Percentiles rank a stretch among this genome's conserved stretches.
Conservation (phyloP, 176 grass and related monocot genomes). For the Oryza longistaminata region DNA sequence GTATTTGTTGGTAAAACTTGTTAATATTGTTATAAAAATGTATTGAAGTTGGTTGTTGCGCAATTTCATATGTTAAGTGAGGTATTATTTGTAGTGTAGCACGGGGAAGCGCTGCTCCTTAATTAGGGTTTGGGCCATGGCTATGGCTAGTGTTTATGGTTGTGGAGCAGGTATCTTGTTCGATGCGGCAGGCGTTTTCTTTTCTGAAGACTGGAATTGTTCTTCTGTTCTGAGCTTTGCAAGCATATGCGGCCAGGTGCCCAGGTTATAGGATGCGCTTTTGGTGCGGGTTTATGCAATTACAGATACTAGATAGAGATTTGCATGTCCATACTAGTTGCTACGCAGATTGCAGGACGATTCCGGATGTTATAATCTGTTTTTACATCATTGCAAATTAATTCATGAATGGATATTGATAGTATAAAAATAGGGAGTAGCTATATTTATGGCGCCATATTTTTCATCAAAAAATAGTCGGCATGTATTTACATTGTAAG, state of each 20-base stretch:
- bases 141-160: background rate
- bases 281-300: background rate
- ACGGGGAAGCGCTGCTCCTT: background rate
- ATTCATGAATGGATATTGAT: background rate
- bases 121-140: background rate
- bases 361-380: background rate
- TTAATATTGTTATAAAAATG: too few relatives aligned
- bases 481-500: too few relatives aligned
- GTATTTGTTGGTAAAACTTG: too few relatives aligned
- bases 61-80: too few relatives aligned
- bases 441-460: too few relatives aligned
- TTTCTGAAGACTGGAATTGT: background rate
- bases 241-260: background rate
- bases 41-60: too few relatives aligned
- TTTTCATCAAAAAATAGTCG: too few relatives aligned
- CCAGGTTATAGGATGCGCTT: background rate
- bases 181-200: background rate
- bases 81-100: background rate
- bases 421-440: too few relatives aligned
- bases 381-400: background rate
- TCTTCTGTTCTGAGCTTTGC: background rate
- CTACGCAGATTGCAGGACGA: background rate
- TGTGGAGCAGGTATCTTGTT: background rate
- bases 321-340: background rate
- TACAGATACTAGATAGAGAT: background rate